These are phyloP conservation scores for Chimonanthus salicifolius DNA, from an alignment of 164 flowering plant species.

Conservation along the genomic window DNA sequence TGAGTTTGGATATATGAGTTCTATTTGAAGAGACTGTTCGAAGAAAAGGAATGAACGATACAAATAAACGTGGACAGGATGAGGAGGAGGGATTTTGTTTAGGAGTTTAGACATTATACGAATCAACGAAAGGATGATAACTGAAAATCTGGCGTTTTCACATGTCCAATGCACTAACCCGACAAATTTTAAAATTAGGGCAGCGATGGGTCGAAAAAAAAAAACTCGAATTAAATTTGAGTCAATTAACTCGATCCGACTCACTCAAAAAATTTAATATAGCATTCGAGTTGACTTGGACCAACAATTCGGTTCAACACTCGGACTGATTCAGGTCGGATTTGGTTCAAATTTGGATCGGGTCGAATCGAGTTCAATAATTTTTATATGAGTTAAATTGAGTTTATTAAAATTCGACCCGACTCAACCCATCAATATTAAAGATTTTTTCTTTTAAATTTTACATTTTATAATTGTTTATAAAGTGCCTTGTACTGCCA, in stretches of 20 bases:
- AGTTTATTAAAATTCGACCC: not conserved
- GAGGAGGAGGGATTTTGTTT: too few species aligned
- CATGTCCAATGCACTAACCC: not conserved
- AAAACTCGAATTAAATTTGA: too few species aligned
- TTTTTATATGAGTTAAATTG: too few species aligned
- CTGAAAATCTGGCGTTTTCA: not conserved
- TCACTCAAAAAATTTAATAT: too few species aligned
- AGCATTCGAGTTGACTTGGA: not conserved
- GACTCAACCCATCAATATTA: not conserved
- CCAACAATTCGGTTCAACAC: not conserved
- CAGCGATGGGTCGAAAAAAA: not conserved
- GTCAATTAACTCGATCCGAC: too few species aligned
- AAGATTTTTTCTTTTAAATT: too few species aligned
- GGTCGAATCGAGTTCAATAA: too few species aligned
- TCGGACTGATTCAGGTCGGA: too few species aligned
- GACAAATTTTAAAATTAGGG: too few species aligned
- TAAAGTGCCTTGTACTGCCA: too few species aligned
- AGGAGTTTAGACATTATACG: not conserved
- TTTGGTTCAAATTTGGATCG: too few species aligned
- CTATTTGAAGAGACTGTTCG: not conserved
- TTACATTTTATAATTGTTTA: too few species aligned
- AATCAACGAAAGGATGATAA: not conserved
- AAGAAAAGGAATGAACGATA: not conserved
- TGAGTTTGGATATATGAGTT: not conserved
- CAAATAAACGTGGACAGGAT: not conserved